Conservation (phyloP, 2,329 filamentous ascomycete genomes). For the Nothopassalora personata region DNA sequence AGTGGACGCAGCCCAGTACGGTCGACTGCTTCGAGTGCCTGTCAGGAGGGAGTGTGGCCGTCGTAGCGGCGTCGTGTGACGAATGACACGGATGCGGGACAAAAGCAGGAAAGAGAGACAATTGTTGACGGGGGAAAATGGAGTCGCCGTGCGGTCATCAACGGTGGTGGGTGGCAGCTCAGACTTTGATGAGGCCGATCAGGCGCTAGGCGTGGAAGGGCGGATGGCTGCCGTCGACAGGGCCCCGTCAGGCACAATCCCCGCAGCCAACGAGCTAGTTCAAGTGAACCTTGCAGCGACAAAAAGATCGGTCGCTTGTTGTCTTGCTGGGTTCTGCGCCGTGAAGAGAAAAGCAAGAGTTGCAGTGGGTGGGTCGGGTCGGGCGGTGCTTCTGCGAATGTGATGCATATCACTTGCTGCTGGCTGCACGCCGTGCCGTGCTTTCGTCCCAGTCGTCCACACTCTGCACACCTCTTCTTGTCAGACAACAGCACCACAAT, state of each 20-base stretch:
- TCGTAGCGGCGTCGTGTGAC: neutral
- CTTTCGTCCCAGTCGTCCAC: neutral
- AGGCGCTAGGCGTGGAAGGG: conserved; percentile 1
- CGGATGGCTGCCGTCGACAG: neutral
- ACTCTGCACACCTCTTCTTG: conserved; percentile 1
- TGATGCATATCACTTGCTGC: conserved; percentile 1
- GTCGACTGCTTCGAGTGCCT: neutral
- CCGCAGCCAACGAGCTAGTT: neutral
- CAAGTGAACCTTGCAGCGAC: neutral
- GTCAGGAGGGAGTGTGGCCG: neutral
- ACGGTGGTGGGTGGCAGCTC: neutral
- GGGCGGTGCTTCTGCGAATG: neutral
- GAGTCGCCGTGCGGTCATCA: neutral
- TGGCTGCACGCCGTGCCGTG: conserved; percentile 2
- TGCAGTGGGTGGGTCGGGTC: neutral
- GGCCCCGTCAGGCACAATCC: neutral
- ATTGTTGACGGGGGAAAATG: conserved; percentile 1
- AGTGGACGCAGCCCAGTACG: neutral
- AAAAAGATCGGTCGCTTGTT: conserved; percentile 8
- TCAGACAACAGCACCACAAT: conserved; percentile 1
- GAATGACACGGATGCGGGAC: neutral
- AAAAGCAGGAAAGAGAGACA: conserved; percentile 3
- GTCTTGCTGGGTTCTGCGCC: neutral
- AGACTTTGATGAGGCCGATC: conserved; percentile 6
- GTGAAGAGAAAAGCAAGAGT: neutral